Percentiles rank a stretch among this genome's conserved stretches.
Conservation (phyloP, 495 filamentous ascomycete genomes). For the Podospora pseudopauciseta region DNA sequence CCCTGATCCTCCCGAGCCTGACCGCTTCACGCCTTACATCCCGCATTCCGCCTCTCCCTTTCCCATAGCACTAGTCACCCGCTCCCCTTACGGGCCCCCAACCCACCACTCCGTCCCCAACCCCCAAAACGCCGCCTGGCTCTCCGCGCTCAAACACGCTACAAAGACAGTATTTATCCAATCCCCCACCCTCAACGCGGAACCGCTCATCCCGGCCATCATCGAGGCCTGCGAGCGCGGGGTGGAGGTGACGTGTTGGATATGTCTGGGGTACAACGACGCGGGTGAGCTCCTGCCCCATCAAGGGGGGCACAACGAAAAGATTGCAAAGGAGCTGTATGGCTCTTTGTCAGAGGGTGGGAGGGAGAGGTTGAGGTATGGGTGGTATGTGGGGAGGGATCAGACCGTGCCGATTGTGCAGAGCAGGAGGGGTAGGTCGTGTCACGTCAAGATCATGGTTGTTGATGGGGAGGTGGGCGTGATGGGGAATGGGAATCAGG, state of each 20-base stretch:
- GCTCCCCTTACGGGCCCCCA: constrained; percentile 60
- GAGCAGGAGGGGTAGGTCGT: constrained; percentile 58
- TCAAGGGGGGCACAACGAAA: constrained; percentile 75
- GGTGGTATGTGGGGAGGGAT: constrained; percentile 71
- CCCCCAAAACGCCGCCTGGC: constrained; percentile 70
- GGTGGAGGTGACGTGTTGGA: constrained; percentile 61
- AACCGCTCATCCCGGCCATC: constrained; percentile 60
- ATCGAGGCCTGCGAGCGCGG: constrained; percentile 61
- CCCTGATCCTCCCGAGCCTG: constrained; percentile 40
- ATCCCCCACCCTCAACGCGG: constrained; percentile 71
- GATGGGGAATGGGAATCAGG: constrained; percentile 73
- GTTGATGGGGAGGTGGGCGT: constrained; percentile 65
- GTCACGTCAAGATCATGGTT: constrained; percentile 75
- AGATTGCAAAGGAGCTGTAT: constrained; percentile 57
- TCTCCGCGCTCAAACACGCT: constrained; percentile 65
- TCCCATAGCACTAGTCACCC: constrained; percentile 69
- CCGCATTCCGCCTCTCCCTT: constrained; percentile 51
- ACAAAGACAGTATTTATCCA: constrained; percentile 63
- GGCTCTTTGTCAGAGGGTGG: constrained; percentile 45
- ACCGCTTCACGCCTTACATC: constrained; percentile 62
- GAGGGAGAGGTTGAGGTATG: constrained; percentile 50
- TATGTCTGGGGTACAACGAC: constrained; percentile 78
- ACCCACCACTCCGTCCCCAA: constrained; percentile 56
- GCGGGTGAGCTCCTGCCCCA: constrained; percentile 68
- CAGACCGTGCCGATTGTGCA: constrained; percentile 62